Evolutionary conservation across 1,139 yeast genomes (phyloP).

Genomic region (Pichiaceae sp.): DNA sequence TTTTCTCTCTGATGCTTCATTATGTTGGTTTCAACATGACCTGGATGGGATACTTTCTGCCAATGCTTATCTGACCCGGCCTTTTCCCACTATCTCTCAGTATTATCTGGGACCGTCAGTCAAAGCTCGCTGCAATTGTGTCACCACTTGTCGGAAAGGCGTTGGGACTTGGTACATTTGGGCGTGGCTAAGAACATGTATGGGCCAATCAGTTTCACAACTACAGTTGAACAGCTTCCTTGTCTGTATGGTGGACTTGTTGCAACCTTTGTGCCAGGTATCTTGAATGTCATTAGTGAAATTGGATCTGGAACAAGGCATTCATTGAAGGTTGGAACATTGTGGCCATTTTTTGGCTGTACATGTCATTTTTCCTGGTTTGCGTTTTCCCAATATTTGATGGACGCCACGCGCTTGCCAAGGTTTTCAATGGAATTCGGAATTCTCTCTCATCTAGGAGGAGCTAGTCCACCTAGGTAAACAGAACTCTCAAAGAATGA

Average conservation of each 20-base stretch:
- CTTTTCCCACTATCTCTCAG: background rate
- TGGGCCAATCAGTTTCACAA: background rate
- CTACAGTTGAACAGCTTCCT: background rate
- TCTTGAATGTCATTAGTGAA: background rate
- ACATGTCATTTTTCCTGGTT: background rate
- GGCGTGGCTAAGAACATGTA: background rate
- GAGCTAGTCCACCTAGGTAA: background rate
- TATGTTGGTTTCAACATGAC: background rate
- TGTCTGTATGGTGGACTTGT: background rate
- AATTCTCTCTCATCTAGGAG: background rate
- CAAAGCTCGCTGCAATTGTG: background rate
- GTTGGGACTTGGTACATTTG: background rate
- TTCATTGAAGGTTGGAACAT: background rate
- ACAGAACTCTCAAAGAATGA: no score
- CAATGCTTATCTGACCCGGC: background rate
- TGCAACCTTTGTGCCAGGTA: background rate
- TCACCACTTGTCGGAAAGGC: background rate
- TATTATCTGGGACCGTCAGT: background rate
- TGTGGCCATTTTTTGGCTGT: background rate
- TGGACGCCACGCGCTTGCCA: background rate
- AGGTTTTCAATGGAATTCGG: background rate
- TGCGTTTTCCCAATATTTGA: background rate
- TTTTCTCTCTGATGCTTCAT: background rate
- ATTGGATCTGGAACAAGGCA: background rate
- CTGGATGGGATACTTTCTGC: background rate